Percentiles rank a stretch among this genome's conserved stretches.
These are phyloP conservation scores for Talaromyces sp. DNA, from an alignment of 2,329 filamentous ascomycete genomes.

Conservation along the genomic window DNA sequence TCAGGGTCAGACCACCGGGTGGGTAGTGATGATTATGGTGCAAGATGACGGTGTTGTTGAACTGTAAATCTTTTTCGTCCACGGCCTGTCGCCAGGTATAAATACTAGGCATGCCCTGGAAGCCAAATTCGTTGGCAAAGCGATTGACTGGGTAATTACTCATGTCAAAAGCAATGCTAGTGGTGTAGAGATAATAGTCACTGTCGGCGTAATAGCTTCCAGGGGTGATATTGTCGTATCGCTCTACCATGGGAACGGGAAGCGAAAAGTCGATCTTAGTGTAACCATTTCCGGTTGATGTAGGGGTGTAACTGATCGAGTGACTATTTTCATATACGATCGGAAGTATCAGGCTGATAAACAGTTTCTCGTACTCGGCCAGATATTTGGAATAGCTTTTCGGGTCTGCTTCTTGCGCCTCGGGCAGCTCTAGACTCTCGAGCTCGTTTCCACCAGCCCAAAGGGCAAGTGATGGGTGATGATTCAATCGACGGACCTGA, in stretches of 20 bases:
- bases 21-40: slow-evolving; percentile 59
- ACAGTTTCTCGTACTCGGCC: slow-evolving; percentile 55
- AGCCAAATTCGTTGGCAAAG: slow-evolving; percentile 62
- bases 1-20: slow-evolving; percentile 43
- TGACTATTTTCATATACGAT: slow-evolving; percentile 54
- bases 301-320: slow-evolving; percentile 58
- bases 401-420: slow-evolving; percentile 41
- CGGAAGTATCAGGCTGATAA: slow-evolving; percentile 51
- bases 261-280: slow-evolving; percentile 49
- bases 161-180: slow-evolving; percentile 49
- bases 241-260: slow-evolving; percentile 49
- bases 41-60: slow-evolving; percentile 53
- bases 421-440: slow-evolving; percentile 49
- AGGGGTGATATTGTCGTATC: slow-evolving; percentile 51
- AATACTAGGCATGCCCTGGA: slow-evolving; percentile 57
- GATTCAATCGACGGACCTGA: slow-evolving; percentile 57
- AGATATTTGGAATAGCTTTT: slow-evolving; percentile 39
- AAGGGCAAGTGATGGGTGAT: slow-evolving; percentile 53
- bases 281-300: slow-evolving; percentile 57
- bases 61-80: slow-evolving; percentile 46
- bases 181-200: slow-evolving; percentile 57
- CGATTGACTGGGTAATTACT: slow-evolving; percentile 53
- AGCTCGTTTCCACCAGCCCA: slow-evolving; percentile 58
- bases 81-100: slow-evolving; percentile 55
- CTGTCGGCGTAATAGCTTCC: slow-evolving; percentile 57